Percentiles rank a stretch among this genome's conserved stretches.
These are phyloP conservation scores for Exserohilum turcica DNA, from an alignment of 2,329 filamentous ascomycete genomes.

Conservation along the genomic window DNA sequence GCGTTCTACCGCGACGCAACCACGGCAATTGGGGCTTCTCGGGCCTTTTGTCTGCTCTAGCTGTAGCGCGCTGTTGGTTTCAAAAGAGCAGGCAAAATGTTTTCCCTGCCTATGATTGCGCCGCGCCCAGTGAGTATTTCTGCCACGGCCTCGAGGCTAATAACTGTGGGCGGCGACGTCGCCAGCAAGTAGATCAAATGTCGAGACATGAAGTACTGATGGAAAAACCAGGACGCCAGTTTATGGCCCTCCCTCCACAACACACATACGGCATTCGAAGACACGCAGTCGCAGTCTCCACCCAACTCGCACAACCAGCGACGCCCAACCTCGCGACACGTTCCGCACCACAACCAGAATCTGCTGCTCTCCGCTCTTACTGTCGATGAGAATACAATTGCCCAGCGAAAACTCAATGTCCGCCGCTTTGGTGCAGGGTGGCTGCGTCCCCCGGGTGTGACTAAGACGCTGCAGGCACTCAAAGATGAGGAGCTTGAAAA, in stretches of 20 bases:
- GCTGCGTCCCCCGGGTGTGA: constrained; percentile 85
- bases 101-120: constrained; percentile 26
- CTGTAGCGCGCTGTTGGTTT: neutral
- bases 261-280: constrained; percentile 25
- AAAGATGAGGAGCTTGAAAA: constrained; percentile 88
- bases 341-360: constrained; percentile 16
- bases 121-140: constrained; percentile 21
- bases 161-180: neutral
- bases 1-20: constrained; percentile 9
- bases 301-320: constrained; percentile 26
- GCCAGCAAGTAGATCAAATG: neutral
- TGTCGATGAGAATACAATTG: constrained; percentile 76
- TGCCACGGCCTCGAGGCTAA: no score
- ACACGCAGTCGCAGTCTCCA: constrained; percentile 25
- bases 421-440: constrained; percentile 86
- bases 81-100: constrained; percentile 10
- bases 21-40: neutral
- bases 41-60: neutral
- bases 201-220: constrained; percentile 8
- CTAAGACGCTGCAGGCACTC: constrained; percentile 88
- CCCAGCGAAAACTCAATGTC: constrained; percentile 78
- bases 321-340: constrained; percentile 25
- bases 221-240: constrained; percentile 31
- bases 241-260: constrained; percentile 39
- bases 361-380: constrained; percentile 68